These are phyloP conservation scores for Rhizophora apiculata DNA, from an alignment of 345 rosid genomes.

Conservation along the genomic window DNA sequence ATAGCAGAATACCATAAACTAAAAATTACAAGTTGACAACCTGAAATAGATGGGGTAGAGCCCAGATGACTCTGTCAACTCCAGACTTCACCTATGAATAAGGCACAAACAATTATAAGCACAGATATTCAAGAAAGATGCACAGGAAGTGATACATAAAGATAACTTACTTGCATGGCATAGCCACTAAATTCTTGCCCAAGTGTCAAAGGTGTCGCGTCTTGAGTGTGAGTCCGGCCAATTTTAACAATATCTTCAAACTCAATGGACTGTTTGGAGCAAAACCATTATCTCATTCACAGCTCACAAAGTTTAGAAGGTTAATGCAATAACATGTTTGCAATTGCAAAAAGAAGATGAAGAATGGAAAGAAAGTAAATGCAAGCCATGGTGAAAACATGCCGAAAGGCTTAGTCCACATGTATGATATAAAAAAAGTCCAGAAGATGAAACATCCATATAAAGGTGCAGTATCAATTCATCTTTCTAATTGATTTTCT, in stretches of 20 bases:
- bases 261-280: slow-evolving; percentile 54
- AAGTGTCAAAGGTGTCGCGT: slow-evolving; percentile 95
- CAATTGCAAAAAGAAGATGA: slow-evolving; percentile 1
- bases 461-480: background rate
- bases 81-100: slow-evolving; percentile 73
- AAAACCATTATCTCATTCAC: slow-evolving; percentile 1
- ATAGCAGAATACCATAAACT: slow-evolving; percentile 2
- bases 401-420: background rate
- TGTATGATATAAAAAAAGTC: background rate
- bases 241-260: slow-evolving; percentile 90
- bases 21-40: slow-evolving; percentile 35
- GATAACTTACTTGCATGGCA: slow-evolving; percentile 66
- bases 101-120: background rate
- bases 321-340: background rate
- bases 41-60: slow-evolving; percentile 89
- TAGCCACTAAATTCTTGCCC: slow-evolving; percentile 99
- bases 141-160: slow-evolving; percentile 3
- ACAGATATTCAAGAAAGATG: background rate
- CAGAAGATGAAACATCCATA: background rate
- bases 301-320: background rate
- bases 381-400: too few relatives aligned
- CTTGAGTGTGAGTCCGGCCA: slow-evolving; percentile 97
- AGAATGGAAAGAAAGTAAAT: too few relatives aligned
- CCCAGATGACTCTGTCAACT: slow-evolving; percentile 62
- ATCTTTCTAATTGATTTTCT: background rate